phyloP scores from a whole-genome alignment of 2,329 filamentous ascomycete species.

The Dothiorella sarmentorum region DNA sequence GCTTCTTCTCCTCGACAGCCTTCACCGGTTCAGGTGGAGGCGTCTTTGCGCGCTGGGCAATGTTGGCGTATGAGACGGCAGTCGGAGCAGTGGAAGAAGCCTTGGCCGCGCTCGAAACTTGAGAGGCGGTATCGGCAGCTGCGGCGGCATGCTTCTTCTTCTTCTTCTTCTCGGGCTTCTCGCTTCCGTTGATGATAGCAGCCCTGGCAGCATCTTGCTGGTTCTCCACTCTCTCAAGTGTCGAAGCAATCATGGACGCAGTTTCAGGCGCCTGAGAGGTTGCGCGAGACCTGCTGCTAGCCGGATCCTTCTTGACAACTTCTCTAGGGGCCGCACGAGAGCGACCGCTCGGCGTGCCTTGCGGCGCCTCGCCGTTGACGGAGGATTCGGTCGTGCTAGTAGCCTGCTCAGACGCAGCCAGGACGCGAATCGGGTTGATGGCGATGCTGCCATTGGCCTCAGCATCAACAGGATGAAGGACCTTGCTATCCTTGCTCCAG shows the following conservation, averaged over 20 bases:
- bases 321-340: slow-evolving; percentile 29
- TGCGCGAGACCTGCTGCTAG: slow-evolving; percentile 30
- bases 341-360: slow-evolving; percentile 19
- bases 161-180: slow-evolving; percentile 56
- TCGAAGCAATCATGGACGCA: slow-evolving; percentile 37
- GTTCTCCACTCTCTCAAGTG: slow-evolving; percentile 41
- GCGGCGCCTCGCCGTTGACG: slow-evolving; percentile 40
- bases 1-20: slow-evolving; percentile 22
- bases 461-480: slow-evolving; percentile 74
- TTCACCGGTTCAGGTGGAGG: slow-evolving; percentile 26
- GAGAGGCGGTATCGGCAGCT: slow-evolving; percentile 45
- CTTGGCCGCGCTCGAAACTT: slow-evolving; percentile 32
- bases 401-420: slow-evolving; percentile 32
- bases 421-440: slow-evolving; percentile 61
- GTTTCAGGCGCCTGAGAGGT: slow-evolving; percentile 34
- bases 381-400: slow-evolving; percentile 41
- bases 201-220: slow-evolving; percentile 41
- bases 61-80: slow-evolving; percentile 41
- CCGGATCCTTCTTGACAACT: slow-evolving; percentile 33
- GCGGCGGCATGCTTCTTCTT: slow-evolving; percentile 62
- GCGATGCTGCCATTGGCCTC: slow-evolving; percentile 69
- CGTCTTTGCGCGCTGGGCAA: slow-evolving; percentile 36
- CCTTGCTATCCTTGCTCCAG: slow-evolving; percentile 87
- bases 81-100: slow-evolving; percentile 21
- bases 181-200: slow-evolving; percentile 39